Base-by-base conservation (phyloP, 176 grass and related monocot species). In the Oryza coarctata region DNA sequence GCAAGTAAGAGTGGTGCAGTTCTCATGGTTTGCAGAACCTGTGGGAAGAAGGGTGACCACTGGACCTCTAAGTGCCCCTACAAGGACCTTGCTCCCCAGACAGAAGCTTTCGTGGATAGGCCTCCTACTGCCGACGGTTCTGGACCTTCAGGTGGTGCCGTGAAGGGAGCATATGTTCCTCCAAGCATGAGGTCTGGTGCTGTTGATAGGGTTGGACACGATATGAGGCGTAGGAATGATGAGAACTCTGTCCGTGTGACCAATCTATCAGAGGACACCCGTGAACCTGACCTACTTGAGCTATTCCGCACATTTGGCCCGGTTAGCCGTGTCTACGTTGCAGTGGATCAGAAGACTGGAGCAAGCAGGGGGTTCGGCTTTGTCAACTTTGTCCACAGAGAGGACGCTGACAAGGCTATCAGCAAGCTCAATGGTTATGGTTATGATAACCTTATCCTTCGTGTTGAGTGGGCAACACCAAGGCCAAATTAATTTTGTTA, bases 31-130 rank as follows among this genome's bases (percentile, higher is more conserved):
- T 97, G 94, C 89, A 93, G 94, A 78, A 94, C 94, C 33, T 97
- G 94, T 43, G 92, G 92, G 22, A 92, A 94, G 83, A 97, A 97
- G 80, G 94, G 94, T 32, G 94, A 97, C 39, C 94, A 97, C 80
- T 94, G 94, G 94, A 97, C 92, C 64, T 97, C 94, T 36, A 97
- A 97, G 75, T 97, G 94, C 50, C 94, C 94, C 57, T 97, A 97
- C 91, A 97, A 97, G 94, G 94, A 97, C 52, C 87, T 97, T 1
- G 91, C 94, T 12, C 79, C 85, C 33, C 85, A 68, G 3, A 62
- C 94, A 3, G 94, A 97, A 55, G 81, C 41, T 39, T 91, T 91
- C 4, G 4, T 87, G 1, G 94, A 97, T 25, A 87, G 65, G 60
- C 91, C 92, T 38, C 80, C 94, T 1, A 90, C 89, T 35, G 83